Evolutionary conservation across 495 filamentous ascomycete genomes (phyloP), one percentile per base, ranked within the genome.

Genomic region (Hyaloscypha finlandica): DNA sequence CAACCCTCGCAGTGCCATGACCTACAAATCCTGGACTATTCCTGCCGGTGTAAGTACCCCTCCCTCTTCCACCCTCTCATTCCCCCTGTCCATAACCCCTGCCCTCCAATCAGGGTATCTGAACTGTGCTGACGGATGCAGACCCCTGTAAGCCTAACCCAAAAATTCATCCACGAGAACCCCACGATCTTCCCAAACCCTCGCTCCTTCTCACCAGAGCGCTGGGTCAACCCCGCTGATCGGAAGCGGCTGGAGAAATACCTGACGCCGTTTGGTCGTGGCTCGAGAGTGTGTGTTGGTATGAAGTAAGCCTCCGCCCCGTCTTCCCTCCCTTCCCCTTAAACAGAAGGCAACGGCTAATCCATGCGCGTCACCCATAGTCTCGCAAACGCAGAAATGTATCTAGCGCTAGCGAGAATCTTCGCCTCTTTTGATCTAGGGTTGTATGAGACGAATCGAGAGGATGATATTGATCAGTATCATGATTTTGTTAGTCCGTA

Each of bases 201-300:
- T n/a, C 67, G 70, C 58, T 60, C 64, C 25, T 84, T 81, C 69
- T 61, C 74, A 12, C 81, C 81, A 2, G 79, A 81, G 59, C 78
- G 81, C 61, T 84, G 80, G 81, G 71, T 81, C n/a, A 75, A 73
- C 19, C 55, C 60, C 29, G 70, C 68, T 25, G 75, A 77, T 3
- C 71, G 74, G 30, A 64, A 64, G 42, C 68, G 68, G 22, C 74
- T 83, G 9, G 77, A 81, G 30, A 80, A 74, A 64, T 83, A 82
- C 64, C 64, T 81, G 63, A 74, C 81, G 32, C 67, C 79, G 1
- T 84, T 84, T 59, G 77, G 74, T 55, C 78, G 77, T 64, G 82
- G 83, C 39, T 73, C 75, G 25, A 64, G 83, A 53, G 71, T 72
- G 29, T 85, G 83, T 60, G 69, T 85, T 42, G 83, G 65, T 9